Evolutionary conservation across 441 rosid genomes (phyloP).

Genomic region (Brassica balearica): DNA sequence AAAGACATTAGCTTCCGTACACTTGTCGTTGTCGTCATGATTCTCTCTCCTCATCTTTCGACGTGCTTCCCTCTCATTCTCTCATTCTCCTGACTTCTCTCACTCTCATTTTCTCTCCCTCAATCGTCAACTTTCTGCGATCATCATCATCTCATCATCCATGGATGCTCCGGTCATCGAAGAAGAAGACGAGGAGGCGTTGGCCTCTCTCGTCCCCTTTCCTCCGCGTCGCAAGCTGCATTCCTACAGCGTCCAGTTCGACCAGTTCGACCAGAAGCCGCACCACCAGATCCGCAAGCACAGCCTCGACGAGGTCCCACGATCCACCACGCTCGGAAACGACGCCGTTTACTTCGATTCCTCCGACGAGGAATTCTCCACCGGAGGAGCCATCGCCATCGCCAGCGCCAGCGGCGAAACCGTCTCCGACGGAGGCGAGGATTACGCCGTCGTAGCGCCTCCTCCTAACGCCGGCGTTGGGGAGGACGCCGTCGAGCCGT

Average conservation of each 20-base stretch:
- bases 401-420: not conserved
- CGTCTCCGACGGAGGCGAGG: slow-evolving; percentile 36
- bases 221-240: slow-evolving; percentile 62
- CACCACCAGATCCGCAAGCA: slow-evolving; percentile 60
- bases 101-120: slow-evolving; percentile 41
- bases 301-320: slow-evolving; percentile 77
- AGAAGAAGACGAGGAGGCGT: slow-evolving; percentile 65
- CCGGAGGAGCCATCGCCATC: slow-evolving; percentile 25
- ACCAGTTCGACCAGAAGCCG: slow-evolving; percentile 44
- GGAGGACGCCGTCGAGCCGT: slow-evolving; percentile 42
- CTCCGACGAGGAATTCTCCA: slow-evolving; percentile 55
- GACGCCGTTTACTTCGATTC: slow-evolving; percentile 50
- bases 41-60: slow-evolving; percentile 26
- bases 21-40: slow-evolving; percentile 37
- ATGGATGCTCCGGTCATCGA: slow-evolving; percentile 45
- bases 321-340: slow-evolving; percentile 32
- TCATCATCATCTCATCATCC: not conserved
- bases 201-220: slow-evolving; percentile 48
- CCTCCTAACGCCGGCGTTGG: slow-evolving; percentile 24
- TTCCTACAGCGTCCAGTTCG: slow-evolving; percentile 71
- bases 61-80: slow-evolving; percentile 43
- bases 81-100: slow-evolving; percentile 36
- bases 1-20: slow-evolving; percentile 42
- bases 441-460: slow-evolving; percentile 39
- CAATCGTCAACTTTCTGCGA: not conserved